Conservation (phyloP, 2,329 filamentous ascomycete genomes). For the Scorias spongiosa region DNA sequence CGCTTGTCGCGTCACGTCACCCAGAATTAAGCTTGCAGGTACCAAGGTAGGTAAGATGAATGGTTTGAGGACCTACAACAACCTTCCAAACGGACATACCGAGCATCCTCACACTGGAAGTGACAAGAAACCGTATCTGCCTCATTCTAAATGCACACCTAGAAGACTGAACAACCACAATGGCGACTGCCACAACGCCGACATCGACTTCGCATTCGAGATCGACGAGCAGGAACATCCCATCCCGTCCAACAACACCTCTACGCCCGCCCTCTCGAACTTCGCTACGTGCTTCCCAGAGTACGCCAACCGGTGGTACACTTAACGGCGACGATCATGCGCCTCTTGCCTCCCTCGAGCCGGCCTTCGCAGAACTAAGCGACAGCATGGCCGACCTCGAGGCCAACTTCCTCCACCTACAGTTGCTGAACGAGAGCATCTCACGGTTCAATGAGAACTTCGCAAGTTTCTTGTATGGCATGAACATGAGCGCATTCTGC, state of each 20-base stretch:
- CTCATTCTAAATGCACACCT: too few species aligned
- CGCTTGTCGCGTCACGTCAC: too few species aligned
- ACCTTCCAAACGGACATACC: too few species aligned
- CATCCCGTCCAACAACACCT: slow-evolving; percentile 76
- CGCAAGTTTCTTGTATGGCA: slow-evolving; percentile 81
- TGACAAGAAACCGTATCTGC: too few species aligned
- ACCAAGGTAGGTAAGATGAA: too few species aligned
- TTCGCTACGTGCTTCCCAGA: slow-evolving; percentile 60
- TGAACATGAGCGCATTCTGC: slow-evolving; percentile 99
- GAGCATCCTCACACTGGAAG: too few species aligned
- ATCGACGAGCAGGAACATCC: slow-evolving; percentile 43
- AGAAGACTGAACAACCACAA: neutral
- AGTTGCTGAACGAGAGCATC: slow-evolving; percentile 90
- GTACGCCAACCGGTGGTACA: slow-evolving; percentile 27
- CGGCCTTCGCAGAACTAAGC: slow-evolving; percentile 80
- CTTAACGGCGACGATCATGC: slow-evolving; percentile 36
- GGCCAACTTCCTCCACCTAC: slow-evolving; percentile 93
- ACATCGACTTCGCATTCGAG: slow-evolving; percentile 22
- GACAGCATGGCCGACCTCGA: slow-evolving; percentile 93
- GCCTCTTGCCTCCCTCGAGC: slow-evolving; percentile 71
- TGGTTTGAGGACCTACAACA: too few species aligned
- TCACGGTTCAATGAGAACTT: slow-evolving; percentile 92
- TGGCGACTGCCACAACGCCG: neutral
- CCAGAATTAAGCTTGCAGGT: too few species aligned
- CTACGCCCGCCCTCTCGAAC: slow-evolving; percentile 80